Conservation (phyloP, 192 early-diverging fungal genomes). For the Coemansia sp. region DNA sequence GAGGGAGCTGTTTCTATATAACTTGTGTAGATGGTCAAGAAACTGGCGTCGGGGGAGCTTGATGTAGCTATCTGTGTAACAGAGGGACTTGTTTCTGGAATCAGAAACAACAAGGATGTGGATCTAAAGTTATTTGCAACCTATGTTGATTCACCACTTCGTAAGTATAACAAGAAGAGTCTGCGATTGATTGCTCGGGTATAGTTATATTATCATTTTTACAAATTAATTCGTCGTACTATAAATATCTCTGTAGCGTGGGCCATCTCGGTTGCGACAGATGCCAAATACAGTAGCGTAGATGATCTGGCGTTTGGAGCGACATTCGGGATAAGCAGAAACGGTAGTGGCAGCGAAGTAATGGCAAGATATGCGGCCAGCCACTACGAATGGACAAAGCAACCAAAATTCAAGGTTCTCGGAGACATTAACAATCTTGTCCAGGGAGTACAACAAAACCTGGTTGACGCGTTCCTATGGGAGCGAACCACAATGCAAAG, state of each 20-base stretch:
- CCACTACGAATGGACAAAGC: conserved; percentile 55
- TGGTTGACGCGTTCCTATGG: conserved; percentile 84
- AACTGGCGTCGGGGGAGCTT: conserved; percentile 66
- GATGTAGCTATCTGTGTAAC: conserved; percentile 87
- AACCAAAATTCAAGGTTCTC: conserved; percentile 68
- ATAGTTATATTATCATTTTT: too few relatives aligned
- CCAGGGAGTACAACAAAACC: conserved; percentile 62
- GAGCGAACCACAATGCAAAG: conserved; percentile 90
- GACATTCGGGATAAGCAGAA: conserved; percentile 63
- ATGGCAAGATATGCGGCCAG: conserved; percentile 68
- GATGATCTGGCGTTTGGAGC: conserved; percentile 48
- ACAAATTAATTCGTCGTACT: neutral
- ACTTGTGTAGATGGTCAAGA: conserved; percentile 61
- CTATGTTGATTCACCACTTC: conserved; percentile 73
- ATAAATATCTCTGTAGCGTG: conserved; percentile 53
- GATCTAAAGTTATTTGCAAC: conserved; percentile 74
- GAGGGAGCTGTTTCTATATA: neutral
- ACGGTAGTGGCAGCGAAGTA: conserved; percentile 79
- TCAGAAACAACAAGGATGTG: conserved; percentile 56
- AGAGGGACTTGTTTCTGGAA: conserved; percentile 66
- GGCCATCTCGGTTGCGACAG: conserved; percentile 65
- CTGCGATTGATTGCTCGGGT: too few relatives aligned
- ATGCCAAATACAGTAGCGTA: conserved; percentile 44
- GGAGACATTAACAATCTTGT: conserved; percentile 74
- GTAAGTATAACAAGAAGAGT: conserved; percentile 30